Base-by-base conservation (phyloP, 805 yeast species). In the Clavispora santaluciae region DNA sequence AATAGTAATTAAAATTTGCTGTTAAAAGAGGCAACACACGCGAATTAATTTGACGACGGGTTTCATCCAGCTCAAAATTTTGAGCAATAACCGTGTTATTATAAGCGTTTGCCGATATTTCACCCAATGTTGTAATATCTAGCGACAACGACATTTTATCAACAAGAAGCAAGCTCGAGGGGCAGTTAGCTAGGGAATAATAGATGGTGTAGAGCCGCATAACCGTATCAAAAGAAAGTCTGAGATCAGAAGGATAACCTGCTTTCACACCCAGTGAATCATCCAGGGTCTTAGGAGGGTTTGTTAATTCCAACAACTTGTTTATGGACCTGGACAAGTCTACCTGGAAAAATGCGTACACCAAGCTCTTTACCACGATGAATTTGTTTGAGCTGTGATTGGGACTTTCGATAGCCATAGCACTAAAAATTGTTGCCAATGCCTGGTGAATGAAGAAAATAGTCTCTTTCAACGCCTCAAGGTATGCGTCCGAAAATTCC, bases 191-290 rank as follows among this genome's bases (percentile, higher is more conserved):
- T 15, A 65, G 52, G 2, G 58, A 41, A 2, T 58, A 56, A 22
- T 59, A 34, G 8, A 65, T 47, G 6, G 49, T 46, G 38, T 56
- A 59, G 2, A 65, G 23, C 26, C 55, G 56, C 38, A 58, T 50
- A 16, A 56, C 44, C 1, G 63, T 58, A 22, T 60, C 64, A 13
- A 56, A 49, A 2, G 67, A 60, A 7, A 63, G 42, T 8, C 47
- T 44, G 6, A 63, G 41, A 61, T 4, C 45, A 25, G 12, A 33
- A 25, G 26, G 36, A 40, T 4, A 20, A 35, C 25, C 38, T 41
- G 12, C 13, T 35, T 9, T 36, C 45, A 9, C 37, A 36, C 24
- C 41, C 44, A 5, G 33, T 23, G 22, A 4, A 7, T 1, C 16
- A 15, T 28, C 31, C 15, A 4, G 15, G 2, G 35, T 11, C 4